These are phyloP conservation scores for Naganishia cerealis DNA, from an alignment of 1,284 basidiomycete genomes.

Conservation along the genomic window DNA sequence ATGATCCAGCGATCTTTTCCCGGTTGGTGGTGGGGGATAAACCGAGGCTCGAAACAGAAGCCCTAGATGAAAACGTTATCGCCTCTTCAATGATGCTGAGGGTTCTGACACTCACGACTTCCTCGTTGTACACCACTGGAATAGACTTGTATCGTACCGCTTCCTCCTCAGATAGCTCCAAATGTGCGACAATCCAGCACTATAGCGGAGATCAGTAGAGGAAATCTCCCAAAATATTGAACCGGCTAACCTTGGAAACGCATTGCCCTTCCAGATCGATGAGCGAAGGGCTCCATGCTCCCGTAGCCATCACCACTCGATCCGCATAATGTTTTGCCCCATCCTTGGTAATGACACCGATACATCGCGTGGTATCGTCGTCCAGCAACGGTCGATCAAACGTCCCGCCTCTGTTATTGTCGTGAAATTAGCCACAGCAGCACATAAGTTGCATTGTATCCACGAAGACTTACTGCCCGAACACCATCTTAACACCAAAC, in stretches of 20 bases:
- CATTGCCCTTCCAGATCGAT: slow-evolving; percentile 52
- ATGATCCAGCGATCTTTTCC: slow-evolving; percentile 36
- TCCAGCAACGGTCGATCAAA: slow-evolving; percentile 42
- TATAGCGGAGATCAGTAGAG: background rate
- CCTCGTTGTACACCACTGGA: slow-evolving; percentile 45
- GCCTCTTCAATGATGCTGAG: slow-evolving; percentile 38
- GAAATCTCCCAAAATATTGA: background rate
- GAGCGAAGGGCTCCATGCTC: slow-evolving; percentile 50
- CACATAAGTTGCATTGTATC: background rate
- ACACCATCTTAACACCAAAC: slow-evolving; percentile 44
- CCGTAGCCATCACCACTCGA: slow-evolving; percentile 49
- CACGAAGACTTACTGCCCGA: slow-evolving; percentile 36
- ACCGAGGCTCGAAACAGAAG: slow-evolving; percentile 43
- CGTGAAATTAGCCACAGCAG: background rate
- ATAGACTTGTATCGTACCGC: slow-evolving; percentile 39
- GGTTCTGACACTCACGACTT: slow-evolving; percentile 35
- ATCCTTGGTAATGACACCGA: slow-evolving; percentile 45
- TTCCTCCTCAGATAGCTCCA: slow-evolving; percentile 48
- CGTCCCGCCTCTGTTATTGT: slow-evolving; percentile 37
- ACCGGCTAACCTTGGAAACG: slow-evolving; percentile 44
- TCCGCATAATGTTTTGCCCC: slow-evolving; percentile 45
- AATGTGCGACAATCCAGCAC: slow-evolving; percentile 51
- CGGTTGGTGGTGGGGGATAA: slow-evolving; percentile 18
- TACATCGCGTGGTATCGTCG: slow-evolving; percentile 37
- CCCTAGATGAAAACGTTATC: slow-evolving; percentile 22